A percentile compares a stretch with the other conserved stretches of the same genome.
Evolutionary conservation across 257 asterid species (phyloP).

Genomic region (Salvia splendens): DNA sequence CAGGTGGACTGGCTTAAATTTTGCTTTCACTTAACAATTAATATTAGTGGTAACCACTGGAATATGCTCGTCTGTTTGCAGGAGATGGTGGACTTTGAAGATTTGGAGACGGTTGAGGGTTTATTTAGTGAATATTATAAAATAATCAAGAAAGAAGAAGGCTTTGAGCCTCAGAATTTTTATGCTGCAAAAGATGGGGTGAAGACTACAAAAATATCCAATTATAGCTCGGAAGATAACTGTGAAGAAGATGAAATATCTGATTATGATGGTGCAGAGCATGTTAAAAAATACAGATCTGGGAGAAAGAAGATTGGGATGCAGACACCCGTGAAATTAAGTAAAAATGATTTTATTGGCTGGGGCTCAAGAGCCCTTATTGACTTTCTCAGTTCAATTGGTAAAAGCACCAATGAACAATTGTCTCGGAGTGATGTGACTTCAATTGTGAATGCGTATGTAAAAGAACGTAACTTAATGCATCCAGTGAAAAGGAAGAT

Average conservation of each 20-base stretch:
- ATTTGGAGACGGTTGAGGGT: slow-evolving; percentile 71
- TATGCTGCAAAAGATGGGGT: slow-evolving; percentile 43
- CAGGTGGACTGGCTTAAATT: not conserved
- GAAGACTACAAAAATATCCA: slow-evolving; percentile 32
- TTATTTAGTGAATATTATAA: slow-evolving; percentile 71
- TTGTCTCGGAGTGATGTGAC: slow-evolving; percentile 60
- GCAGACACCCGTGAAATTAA: slow-evolving; percentile 38
- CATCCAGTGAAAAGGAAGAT: slow-evolving; percentile 52
- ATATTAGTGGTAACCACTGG: slow-evolving; percentile 14
- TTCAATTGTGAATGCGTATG: slow-evolving; percentile 50
- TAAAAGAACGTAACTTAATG: slow-evolving; percentile 49
- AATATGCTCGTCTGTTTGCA: slow-evolving; percentile 43
- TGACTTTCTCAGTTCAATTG: slow-evolving; percentile 63
- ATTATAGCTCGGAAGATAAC: slow-evolving; percentile 45
- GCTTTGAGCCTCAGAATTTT: slow-evolving; percentile 44
- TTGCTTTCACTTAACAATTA: slow-evolving; percentile 9
- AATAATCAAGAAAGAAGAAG: slow-evolving; percentile 48
- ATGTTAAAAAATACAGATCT: slow-evolving; percentile 27
- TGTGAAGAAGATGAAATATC: slow-evolving; percentile 46
- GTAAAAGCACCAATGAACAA: slow-evolving; percentile 47
- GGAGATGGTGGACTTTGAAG: slow-evolving; percentile 67
- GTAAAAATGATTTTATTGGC: slow-evolving; percentile 54
- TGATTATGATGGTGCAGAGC: slow-evolving; percentile 44
- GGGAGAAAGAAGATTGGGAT: slow-evolving; percentile 31
- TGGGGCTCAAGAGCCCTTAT: slow-evolving; percentile 81